phyloP scores from a whole-genome alignment of 2,329 filamentous ascomycete species.

The Diaporthe humulicola region DNA sequence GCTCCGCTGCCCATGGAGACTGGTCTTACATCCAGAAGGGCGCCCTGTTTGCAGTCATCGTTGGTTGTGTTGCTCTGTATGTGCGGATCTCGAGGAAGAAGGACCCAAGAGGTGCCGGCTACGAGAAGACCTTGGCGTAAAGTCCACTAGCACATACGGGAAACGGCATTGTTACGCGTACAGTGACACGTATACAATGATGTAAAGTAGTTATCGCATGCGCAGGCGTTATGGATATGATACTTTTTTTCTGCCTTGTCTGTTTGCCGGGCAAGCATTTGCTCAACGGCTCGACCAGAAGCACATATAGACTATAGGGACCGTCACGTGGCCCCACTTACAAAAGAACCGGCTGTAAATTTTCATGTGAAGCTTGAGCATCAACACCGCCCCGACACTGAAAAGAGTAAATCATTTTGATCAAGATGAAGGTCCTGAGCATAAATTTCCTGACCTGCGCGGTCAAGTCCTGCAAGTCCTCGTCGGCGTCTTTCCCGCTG shows the following conservation, averaged over 20 bases:
- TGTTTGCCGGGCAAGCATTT: not conserved
- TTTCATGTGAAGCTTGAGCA: slow-evolving; percentile 32
- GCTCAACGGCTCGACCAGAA: not conserved
- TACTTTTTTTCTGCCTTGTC: not conserved
- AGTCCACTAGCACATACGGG: not conserved
- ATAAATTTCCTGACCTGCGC: slow-evolving; percentile 98
- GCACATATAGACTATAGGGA: not conserved
- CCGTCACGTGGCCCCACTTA: slow-evolving; percentile 37
- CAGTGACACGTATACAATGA: not conserved
- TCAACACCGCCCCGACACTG: not conserved
- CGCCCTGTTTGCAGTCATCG: slow-evolving; percentile 63
- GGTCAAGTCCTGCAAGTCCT: slow-evolving; percentile 92
- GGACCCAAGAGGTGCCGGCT: slow-evolving; percentile 50
- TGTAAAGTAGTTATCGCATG: slow-evolving; percentile 14
- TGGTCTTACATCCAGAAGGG: slow-evolving; percentile 64
- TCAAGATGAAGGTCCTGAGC: slow-evolving; percentile 90
- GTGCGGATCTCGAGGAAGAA: slow-evolving; percentile 56
- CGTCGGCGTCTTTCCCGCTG: slow-evolving; percentile 84
- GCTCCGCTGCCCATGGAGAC: slow-evolving; percentile 46
- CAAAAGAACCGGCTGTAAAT: slow-evolving; percentile 23
- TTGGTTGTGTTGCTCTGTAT: slow-evolving; percentile 60
- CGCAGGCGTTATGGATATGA: slow-evolving; percentile 14
- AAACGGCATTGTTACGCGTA: slow-evolving; percentile 45
- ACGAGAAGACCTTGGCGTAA: slow-evolving; percentile 60
- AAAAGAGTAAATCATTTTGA: not conserved